Evolutionary conservation across 1,139 yeast genomes (phyloP).

Genomic region (Wickerhamomyces sp.): DNA sequence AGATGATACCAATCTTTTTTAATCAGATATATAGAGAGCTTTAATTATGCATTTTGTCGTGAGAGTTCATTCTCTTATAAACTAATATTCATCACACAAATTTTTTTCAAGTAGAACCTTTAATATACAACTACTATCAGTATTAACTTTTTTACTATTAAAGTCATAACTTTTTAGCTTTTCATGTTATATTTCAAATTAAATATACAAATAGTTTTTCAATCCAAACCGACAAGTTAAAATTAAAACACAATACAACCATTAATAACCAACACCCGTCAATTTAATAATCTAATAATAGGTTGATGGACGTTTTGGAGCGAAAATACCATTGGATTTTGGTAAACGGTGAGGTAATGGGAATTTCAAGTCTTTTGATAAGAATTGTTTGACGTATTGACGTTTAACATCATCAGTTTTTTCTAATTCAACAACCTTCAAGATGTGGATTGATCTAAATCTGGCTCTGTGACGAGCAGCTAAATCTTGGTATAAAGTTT

Average conservation of each 20-base stretch:
- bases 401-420: constrained; percentile 98
- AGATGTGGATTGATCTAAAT: constrained; percentile 98
- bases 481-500: constrained; percentile 98
- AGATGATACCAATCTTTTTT: constrained; percentile 8
- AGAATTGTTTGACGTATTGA: constrained; percentile 97
- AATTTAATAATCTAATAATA: constrained; percentile 58
- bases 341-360: constrained; percentile 99
- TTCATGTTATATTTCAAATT: constrained; percentile 16
- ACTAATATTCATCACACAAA: background rate
- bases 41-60: background rate
- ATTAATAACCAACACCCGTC: background rate
- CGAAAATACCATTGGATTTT: constrained; percentile 83
- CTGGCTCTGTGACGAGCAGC: constrained; percentile 99
- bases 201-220: constrained; percentile 16
- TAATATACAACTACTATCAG: background rate
- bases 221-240: constrained; percentile 2
- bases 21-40: too few species aligned
- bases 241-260: background rate
- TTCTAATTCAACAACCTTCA: constrained; percentile 98
- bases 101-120: background rate
- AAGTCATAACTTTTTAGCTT: constrained; percentile 1
- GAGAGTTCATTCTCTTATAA: background rate
- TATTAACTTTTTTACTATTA: constrained; percentile 1
- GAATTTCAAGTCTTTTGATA: constrained; percentile 95
- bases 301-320: constrained; percentile 94